A percentile compares a stretch with the other conserved stretches of the same genome.
Evolutionary conservation across 495 filamentous ascomycete genomes (phyloP).

Genomic region (Zalerion maritima): DNA sequence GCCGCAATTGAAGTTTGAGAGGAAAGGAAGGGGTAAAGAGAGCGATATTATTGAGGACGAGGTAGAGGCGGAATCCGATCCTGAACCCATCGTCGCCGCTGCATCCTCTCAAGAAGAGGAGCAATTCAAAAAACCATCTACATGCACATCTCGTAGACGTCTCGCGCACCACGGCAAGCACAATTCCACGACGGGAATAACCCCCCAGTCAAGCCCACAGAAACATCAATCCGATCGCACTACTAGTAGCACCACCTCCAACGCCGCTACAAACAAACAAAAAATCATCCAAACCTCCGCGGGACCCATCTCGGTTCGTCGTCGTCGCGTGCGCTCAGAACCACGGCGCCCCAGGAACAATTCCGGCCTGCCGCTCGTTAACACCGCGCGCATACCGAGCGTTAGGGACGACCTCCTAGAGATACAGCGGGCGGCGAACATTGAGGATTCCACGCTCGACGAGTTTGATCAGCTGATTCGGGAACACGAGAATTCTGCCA

Average conservation of each 20-base stretch:
- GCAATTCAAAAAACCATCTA: too few species aligned
- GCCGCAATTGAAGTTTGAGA: slow-evolving; percentile 7
- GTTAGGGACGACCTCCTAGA: slow-evolving; percentile 35
- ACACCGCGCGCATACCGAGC: slow-evolving; percentile 31
- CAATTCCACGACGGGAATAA: too few species aligned
- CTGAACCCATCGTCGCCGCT: too few species aligned
- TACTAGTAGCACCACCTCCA: slow-evolving; percentile 7
- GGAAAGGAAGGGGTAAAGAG: slow-evolving; percentile 3
- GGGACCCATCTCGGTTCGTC: slow-evolving; percentile 14
- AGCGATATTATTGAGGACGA: slow-evolving; percentile 3
- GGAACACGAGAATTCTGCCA: slow-evolving; percentile 7
- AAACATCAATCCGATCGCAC: slow-evolving; percentile 2
- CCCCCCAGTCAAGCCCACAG: too few species aligned
- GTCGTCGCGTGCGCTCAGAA: slow-evolving; percentile 18
- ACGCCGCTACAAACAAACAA: too few species aligned
- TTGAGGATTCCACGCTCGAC: slow-evolving; percentile 41
- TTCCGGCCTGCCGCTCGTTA: slow-evolving; percentile 19
- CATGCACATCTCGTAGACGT: too few species aligned
- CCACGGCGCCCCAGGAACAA: slow-evolving; percentile 13
- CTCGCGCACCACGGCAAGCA: too few species aligned
- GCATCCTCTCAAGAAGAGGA: too few species aligned
- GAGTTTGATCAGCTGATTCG: slow-evolving; percentile 28
- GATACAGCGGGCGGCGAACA: slow-evolving; percentile 29
- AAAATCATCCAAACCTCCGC: too few species aligned
- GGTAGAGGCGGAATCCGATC: slow-evolving; percentile 5